Percentiles rank a stretch among this genome's conserved stretches.
phyloP scores from a whole-genome alignment of 2,329 filamentous ascomycete genomes.

The Colletotrichum sp. region DNA sequence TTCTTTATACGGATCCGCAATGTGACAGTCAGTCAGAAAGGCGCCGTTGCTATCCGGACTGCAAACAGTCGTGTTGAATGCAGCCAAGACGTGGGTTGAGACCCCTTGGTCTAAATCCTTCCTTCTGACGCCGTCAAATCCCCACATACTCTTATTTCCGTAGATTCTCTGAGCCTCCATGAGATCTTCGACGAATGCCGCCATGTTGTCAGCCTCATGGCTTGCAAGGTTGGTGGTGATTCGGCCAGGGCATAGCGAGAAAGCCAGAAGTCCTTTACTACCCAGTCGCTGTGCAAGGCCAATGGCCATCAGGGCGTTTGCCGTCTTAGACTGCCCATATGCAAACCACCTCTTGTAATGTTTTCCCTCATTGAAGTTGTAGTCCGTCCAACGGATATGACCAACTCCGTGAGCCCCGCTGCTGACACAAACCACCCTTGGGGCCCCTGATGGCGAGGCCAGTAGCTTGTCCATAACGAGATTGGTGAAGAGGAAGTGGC shows the following conservation, averaged over 20 bases:
- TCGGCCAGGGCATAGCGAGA: neutral
- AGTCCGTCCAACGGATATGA: conserved; percentile 46
- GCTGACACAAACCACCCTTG: conserved; percentile 47
- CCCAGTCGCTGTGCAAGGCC: conserved; percentile 32
- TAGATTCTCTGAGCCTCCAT: rapidly evolving
- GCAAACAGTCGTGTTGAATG: neutral
- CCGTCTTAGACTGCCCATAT: conserved; percentile 28
- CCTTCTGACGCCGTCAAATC: neutral
- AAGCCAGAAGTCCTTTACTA: neutral
- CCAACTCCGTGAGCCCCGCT: conserved; percentile 45
- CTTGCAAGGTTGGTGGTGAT: neutral
- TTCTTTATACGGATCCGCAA: neutral
- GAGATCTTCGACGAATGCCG: rapidly evolving
- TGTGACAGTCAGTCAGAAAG: neutral
- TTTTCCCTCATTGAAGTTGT: conserved; percentile 37
- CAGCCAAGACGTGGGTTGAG: neutral
- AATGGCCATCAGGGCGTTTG: conserved; percentile 30
- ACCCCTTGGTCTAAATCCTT: neutral
- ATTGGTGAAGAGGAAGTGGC: conserved; percentile 8
- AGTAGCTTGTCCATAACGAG: neutral
- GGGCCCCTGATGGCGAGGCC: conserved; percentile 23
- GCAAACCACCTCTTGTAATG: conserved; percentile 25
- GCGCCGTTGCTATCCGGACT: rapidly evolving
- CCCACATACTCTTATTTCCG: neutral
- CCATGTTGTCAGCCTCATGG: neutral